A percentile compares a stretch with the other conserved stretches of the same genome.
Conservation (phyloP, 805 yeast species). For the Lipomyces kockii region DNA sequence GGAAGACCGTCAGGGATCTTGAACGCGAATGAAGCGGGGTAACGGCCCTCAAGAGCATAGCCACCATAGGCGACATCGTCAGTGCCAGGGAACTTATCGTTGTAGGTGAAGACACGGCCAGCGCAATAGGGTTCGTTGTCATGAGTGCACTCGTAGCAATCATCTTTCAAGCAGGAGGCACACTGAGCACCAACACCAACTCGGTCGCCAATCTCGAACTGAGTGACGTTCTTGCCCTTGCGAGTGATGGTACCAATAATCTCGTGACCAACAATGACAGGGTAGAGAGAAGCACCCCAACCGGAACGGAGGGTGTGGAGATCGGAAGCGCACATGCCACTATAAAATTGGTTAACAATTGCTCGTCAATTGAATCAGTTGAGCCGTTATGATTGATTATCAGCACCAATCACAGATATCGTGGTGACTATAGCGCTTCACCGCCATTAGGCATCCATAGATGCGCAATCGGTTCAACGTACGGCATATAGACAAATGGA, state of each 20-base stretch:
- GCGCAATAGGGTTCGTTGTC: constrained; percentile 64
- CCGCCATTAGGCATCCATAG: neutral
- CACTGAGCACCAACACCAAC: constrained; percentile 82
- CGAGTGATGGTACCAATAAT: constrained; percentile 44
- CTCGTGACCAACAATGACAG: constrained; percentile 58
- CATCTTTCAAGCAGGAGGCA: constrained; percentile 55
- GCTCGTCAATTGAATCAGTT: neutral
- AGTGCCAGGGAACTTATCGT: constrained; percentile 38
- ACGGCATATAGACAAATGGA: neutral
- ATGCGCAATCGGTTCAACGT: neutral
- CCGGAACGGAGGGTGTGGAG: constrained; percentile 57
- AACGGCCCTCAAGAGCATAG: constrained; percentile 62
- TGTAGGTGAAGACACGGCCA: constrained; percentile 57
- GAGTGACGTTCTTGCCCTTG: constrained; percentile 61
- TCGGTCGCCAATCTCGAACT: constrained; percentile 65
- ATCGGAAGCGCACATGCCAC: constrained; percentile 64
- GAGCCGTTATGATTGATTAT: neutral
- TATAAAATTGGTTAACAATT: constrained; percentile 13
- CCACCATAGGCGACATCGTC: constrained; percentile 55
- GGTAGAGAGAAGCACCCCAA: constrained; percentile 53
- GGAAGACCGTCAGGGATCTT: constrained; percentile 62
- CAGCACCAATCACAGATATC: neutral
- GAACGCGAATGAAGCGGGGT: constrained; percentile 65
- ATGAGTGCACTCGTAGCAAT: constrained; percentile 62
- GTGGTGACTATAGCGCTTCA: neutral